Evolutionary conservation across 176 grass and related monocot species (phyloP).

Genomic region (Metroxylon sagu): DNA sequence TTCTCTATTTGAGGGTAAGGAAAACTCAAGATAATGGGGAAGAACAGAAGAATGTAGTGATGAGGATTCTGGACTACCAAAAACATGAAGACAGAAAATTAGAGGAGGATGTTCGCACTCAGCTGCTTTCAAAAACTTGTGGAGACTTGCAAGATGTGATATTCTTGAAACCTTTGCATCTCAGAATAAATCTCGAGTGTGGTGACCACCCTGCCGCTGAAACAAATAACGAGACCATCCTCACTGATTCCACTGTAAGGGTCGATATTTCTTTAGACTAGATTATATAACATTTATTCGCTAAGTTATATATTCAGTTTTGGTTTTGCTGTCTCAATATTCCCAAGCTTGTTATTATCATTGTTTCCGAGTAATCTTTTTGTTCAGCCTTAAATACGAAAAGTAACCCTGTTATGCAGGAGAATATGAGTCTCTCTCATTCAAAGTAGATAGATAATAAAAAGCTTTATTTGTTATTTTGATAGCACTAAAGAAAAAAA

Average conservation of each 20-base stretch:
- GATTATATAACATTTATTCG: no score
- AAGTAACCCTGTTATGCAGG: no score
- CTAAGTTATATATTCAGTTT: no score
- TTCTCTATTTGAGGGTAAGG: constrained; percentile 47
- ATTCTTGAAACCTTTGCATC: constrained; percentile 45
- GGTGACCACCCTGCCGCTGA: constrained; percentile 54
- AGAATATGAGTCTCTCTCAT: no score
- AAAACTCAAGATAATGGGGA: background rate
- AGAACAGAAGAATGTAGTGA: constrained; percentile 27
- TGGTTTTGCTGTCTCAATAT: no score
- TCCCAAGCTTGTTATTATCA: no score
- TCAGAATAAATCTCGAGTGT: constrained; percentile 56
- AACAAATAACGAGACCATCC: constrained; percentile 73
- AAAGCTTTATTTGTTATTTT: no score
- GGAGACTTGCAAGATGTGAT: constrained; percentile 38
- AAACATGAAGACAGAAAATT: background rate
- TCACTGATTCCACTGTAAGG: constrained; percentile 46
- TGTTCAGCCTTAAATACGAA: no score
- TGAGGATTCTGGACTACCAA: constrained; percentile 29
- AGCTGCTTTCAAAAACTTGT: constrained; percentile 27
- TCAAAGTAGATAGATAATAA: no score
- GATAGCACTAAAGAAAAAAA: no score
- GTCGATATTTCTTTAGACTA: constrained; percentile 43
- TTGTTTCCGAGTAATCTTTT: no score
- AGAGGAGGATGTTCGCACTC: constrained; percentile 17